Evolutionary conservation across 805 yeast genomes (phyloP), one percentile per base, ranked within the genome.

Genomic region (Wickerhamiella siamensis): DNA sequence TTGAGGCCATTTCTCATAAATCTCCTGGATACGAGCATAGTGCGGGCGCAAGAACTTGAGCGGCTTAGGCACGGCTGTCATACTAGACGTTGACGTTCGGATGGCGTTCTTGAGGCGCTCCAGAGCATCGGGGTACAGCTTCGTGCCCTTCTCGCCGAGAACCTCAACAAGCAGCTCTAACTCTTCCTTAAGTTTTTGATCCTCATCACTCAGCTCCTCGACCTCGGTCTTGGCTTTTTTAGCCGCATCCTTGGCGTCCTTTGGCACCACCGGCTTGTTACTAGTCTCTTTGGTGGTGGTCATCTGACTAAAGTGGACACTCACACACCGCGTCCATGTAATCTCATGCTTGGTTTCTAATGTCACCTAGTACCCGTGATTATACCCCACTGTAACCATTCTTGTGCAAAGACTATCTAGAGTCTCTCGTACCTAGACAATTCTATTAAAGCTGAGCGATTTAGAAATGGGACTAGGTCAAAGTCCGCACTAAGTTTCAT

Each of bases 51-150:
- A 70, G 59, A 91, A 91, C 66, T 91, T 93, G 64, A 91, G 73
- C 4, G 99, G 99, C 62, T 91, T 91, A 31, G 99, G 99, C 40
- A 91, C 98, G 2, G 99, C 99, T 2, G 98, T 91, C 96, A 91
- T 91, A 6, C 96, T 87, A 31, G 95, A 83, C 2, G 99, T 91
- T 10, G 96, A 82, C 42, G 91, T 93, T 50, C 83, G 75, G 54
- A 91, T 87, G 53, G 75, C 75, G 38, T 70, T 72, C 56, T 84
- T 86, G 60, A 91, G 71, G 40, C 77, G 69, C 33, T 70, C 69
- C 51, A 91, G 69, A n/a, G 84, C 71, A 10, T 74, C 64, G 29
- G 63, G 62, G 56, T 83, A 81, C 17, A 74, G 63, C 16, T 64
- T 58, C 5, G 52, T 37, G 37, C 67, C 54, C 18, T 58, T 40